Percentiles rank a stretch among this genome's conserved stretches.
phyloP scores from a whole-genome alignment of 1,284 basidiomycete species.

The Rhodotorula glutinis region DNA sequence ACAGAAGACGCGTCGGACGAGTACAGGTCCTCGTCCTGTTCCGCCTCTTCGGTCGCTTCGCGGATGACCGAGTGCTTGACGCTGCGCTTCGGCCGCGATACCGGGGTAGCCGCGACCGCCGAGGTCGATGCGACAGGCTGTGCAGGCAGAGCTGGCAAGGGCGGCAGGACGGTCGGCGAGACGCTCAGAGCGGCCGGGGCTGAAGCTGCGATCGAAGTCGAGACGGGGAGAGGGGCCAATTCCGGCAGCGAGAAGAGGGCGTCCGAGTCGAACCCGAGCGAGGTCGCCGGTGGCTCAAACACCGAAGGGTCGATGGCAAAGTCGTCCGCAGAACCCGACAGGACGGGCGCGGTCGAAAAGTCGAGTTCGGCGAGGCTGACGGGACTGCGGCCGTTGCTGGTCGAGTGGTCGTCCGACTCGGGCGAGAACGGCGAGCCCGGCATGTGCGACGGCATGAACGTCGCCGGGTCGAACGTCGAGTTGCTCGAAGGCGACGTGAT shows the following conservation, averaged over 20 bases:
- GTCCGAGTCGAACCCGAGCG: neutral
- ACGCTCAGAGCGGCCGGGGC: neutral
- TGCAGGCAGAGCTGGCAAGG: neutral
- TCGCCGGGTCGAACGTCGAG: conserved; percentile 26
- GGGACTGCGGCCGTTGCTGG: conserved; percentile 19
- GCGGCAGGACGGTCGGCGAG: conserved; percentile 8
- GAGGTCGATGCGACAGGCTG: neutral
- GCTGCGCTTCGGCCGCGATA: conserved; percentile 27
- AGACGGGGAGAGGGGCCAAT: neutral
- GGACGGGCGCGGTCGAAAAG: conserved; percentile 4
- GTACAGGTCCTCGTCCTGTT: conserved; percentile 18
- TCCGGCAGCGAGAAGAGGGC: neutral
- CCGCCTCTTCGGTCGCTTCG: conserved; percentile 3
- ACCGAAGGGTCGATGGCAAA: conserved; percentile 36
- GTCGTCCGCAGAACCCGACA: neutral
- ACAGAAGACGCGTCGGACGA: conserved; percentile 10
- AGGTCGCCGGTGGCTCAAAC: conserved; percentile 10
- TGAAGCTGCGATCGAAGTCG: neutral
- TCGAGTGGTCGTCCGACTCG: conserved; percentile 24
- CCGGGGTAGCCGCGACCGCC: neutral
- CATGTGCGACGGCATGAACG: conserved; percentile 30
- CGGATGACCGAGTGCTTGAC: conserved; percentile 15
- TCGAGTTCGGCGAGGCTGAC: conserved; percentile 34
- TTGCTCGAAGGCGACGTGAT: neutral
- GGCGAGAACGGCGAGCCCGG: conserved; percentile 39